These are phyloP conservation scores for Phialophora chinensis DNA, from an alignment of 2,329 filamentous ascomycete genomes.

Conservation along the genomic window DNA sequence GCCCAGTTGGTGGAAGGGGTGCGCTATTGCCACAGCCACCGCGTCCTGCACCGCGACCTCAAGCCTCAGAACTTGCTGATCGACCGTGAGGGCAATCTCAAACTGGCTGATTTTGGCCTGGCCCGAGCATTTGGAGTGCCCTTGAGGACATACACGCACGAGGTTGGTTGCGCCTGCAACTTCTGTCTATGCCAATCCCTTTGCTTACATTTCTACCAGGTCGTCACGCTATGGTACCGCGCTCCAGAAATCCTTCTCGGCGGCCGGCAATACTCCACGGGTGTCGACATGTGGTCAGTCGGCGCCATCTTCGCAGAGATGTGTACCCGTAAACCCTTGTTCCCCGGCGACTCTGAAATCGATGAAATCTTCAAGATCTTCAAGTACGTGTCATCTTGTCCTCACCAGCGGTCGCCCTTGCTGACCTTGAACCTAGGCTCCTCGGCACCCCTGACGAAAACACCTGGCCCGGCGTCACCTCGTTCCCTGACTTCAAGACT, in stretches of 20 bases:
- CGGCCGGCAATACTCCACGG: slow-evolving; percentile 89
- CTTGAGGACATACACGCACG: slow-evolving; percentile 88
- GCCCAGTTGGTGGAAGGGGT: slow-evolving; percentile 83
- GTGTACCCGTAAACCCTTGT: slow-evolving; percentile 91
- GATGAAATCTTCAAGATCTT: slow-evolving; percentile 96
- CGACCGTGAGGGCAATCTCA: slow-evolving; percentile 83
- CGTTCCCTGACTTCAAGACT: slow-evolving; percentile 89
- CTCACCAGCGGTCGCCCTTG: slow-evolving; percentile 2
- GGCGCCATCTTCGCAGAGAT: slow-evolving; percentile 96
- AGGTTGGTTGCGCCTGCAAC: slow-evolving; percentile 56
- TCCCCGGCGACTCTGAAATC: slow-evolving; percentile 91
- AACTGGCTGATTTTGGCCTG: slow-evolving; percentile 87
- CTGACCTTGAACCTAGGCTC: slow-evolving; percentile 56
- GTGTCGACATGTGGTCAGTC: slow-evolving; percentile 95
- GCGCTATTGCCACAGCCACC: slow-evolving; percentile 86
- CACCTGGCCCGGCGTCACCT: slow-evolving; percentile 89
- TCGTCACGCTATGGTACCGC: slow-evolving; percentile 65
- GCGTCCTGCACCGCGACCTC: slow-evolving; percentile 83
- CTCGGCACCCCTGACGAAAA: slow-evolving; percentile 83
- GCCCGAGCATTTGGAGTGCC: slow-evolving; percentile 91
- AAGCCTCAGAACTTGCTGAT: slow-evolving; percentile 93
- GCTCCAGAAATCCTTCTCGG: slow-evolving; percentile 88
- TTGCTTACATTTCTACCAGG: slow-evolving; percentile 24
- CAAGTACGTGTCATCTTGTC: slow-evolving; percentile 61
- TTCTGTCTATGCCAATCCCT: background rate